phyloP scores from a whole-genome alignment of 352 stramenopile species.

The Pythium apleroticum region DNA sequence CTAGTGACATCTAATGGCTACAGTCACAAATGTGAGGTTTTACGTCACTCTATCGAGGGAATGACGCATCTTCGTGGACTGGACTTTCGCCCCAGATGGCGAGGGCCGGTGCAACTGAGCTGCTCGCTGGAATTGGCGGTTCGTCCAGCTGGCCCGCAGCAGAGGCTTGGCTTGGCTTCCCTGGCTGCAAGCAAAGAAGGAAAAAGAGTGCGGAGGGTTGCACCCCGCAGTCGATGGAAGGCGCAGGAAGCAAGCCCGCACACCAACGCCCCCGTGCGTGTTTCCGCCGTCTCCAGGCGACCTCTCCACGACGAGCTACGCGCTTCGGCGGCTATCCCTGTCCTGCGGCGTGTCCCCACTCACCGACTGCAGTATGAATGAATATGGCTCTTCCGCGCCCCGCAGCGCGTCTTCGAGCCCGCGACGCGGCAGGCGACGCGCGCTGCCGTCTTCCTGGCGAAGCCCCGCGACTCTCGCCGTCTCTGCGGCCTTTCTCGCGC shows the following conservation, averaged over 20 bases:
- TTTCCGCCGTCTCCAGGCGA: neutral
- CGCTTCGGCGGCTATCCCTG: neutral
- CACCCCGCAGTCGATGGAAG: neutral
- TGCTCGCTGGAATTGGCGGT: neutral
- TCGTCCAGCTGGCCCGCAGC: neutral
- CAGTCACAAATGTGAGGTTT: neutral
- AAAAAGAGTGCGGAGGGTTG: neutral
- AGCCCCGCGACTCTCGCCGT: neutral
- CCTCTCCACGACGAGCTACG: neutral
- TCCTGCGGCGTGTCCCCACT: neutral
- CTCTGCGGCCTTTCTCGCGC: neutral
- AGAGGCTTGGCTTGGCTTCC: neutral
- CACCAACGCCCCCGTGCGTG: neutral
- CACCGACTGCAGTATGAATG: neutral
- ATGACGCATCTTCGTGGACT: conserved; percentile 1
- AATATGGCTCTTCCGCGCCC: neutral
- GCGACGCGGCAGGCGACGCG: neutral
- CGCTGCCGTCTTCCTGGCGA: neutral
- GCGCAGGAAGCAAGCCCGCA: neutral
- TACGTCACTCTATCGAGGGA: neutral
- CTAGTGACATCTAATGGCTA: neutral
- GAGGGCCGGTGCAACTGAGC: conserved; percentile 2
- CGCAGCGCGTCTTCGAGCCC: neutral
- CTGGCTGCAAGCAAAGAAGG: neutral
- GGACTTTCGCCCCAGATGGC: neutral